Conservation (phyloP, 2,329 filamentous ascomycete species). For the Aspergillus sp. region DNA sequence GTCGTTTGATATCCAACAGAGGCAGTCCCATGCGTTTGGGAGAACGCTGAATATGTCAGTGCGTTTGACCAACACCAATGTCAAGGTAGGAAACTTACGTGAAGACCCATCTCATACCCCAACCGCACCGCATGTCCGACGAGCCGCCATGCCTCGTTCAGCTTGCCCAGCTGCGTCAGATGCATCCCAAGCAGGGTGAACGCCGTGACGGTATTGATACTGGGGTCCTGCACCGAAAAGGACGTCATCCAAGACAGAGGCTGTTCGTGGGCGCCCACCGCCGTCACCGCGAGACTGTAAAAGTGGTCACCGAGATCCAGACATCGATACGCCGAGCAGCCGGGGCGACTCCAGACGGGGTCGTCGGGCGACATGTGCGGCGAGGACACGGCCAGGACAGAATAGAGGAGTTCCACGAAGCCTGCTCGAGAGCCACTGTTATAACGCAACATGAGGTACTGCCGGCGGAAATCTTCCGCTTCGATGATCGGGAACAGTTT, state of each 20-base stretch:
- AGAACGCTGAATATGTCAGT: not conserved
- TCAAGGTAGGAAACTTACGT: not conserved
- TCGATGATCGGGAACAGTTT: constrained; percentile 7
- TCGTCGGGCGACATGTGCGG: constrained; percentile 1
- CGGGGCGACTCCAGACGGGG: constrained; percentile 2
- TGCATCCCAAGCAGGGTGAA: constrained; percentile 7
- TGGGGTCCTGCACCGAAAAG: not conserved
- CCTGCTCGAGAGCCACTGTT: not conserved
- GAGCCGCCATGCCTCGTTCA: constrained; percentile 4
- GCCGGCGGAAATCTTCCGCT: constrained; percentile 8
- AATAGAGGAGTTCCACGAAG: constrained; percentile 1
- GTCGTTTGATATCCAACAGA: constrained; percentile 4
- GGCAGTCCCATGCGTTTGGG: constrained; percentile 8
- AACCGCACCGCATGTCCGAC: constrained; percentile 4
- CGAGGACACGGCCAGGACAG: constrained; percentile 2
- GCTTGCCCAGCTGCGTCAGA: constrained; percentile 2
- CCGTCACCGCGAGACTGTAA: constrained; percentile 1
- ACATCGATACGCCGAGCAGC: constrained; percentile 2
- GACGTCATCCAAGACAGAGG: not conserved
- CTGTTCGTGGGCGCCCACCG: not conserved
- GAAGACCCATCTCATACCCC: constrained; percentile 7
- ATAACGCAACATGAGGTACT: constrained; percentile 1
- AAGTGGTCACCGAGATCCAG: constrained; percentile 4
- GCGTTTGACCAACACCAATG: not conserved
- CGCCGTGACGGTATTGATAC: constrained; percentile 7